Evolutionary conservation across 1,284 basidiomycete genomes (phyloP).

Genomic region (Erythrobasidium hasegawianum): DNA sequence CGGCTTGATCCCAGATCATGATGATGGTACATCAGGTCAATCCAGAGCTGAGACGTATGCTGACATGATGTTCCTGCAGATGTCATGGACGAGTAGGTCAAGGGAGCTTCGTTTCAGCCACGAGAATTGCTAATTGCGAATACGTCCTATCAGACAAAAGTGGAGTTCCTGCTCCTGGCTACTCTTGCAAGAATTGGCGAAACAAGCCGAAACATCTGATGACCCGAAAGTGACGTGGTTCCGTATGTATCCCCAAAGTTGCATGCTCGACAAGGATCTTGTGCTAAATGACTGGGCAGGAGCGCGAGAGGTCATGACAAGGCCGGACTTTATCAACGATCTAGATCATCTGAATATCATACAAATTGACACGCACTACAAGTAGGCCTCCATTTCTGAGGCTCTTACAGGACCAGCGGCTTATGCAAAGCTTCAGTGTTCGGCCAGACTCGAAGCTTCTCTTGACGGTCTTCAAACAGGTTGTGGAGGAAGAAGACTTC

Average conservation of each 20-base stretch:
- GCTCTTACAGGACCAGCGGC: too few species aligned
- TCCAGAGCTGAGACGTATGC: too few species aligned
- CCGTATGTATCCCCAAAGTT: slow-evolving; percentile 32
- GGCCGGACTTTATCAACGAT: slow-evolving; percentile 43
- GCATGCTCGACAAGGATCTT: too few species aligned
- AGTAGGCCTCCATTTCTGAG: too few species aligned
- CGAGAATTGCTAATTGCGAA: too few species aligned
- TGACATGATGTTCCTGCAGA: slow-evolving; percentile 8
- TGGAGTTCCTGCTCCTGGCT: slow-evolving; percentile 42
- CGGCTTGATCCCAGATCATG: slow-evolving; percentile 43
- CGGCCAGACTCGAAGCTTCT: slow-evolving; percentile 43
- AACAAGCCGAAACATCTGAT: slow-evolving; percentile 36
- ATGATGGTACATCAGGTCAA: slow-evolving; percentile 34
- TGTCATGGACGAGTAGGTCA: slow-evolving; percentile 44
- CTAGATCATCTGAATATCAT: slow-evolving; percentile 37
- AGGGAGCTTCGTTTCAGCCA: too few species aligned
- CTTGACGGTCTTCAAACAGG: slow-evolving; percentile 39
- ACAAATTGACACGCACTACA: slow-evolving; percentile 25
- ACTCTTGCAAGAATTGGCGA: slow-evolving; percentile 44
- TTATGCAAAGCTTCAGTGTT: too few species aligned
- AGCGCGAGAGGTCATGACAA: slow-evolving; percentile 40
- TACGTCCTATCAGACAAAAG: slow-evolving; percentile 37
- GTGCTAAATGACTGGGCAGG: too few species aligned
- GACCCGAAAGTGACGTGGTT: slow-evolving; percentile 35
- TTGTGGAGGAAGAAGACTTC: slow-evolving; percentile 40